Base-by-base conservation (phyloP, 306 rosid species). In the Gastrolobium bilobum region DNA sequence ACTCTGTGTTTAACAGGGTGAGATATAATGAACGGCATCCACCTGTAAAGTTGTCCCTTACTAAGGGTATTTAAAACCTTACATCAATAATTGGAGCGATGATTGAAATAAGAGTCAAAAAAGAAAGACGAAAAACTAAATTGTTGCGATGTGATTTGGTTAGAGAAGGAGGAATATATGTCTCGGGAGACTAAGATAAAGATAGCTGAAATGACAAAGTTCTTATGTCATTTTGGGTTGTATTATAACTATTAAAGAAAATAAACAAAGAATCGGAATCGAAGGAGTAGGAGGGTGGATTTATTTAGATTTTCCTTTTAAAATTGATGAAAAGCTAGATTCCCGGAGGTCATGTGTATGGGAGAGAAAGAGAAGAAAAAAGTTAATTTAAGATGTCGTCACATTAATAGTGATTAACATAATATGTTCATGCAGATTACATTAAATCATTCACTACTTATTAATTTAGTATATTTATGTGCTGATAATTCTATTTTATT, bases 21-120 rank as follows among this genome's bases (percentile, higher is more conserved):
- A 39, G 77, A 47, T 8, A 58, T 35, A 15, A 59, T 6, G 67
- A 64, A 56, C 42, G 39, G 68, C 43, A 35, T 42, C 35, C 68
- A 54, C 64, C 60, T 69, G 79, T 74, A 82, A 77, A 71, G 59
- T 72, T 71, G 79, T 76, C 84, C 77, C 59, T 72, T 72, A 26
- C 46, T 30, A 29, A 9, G 44, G 71, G 68, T 66, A 20, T 68
- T 82, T 30, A 57, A 67, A 83, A 77, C 84, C 73, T 77, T 63
- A 15, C 63, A 73, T 29, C 56, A 83, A 86, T 81, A 69, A 86
- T 85, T 85, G 89, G 39, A 64, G 77, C 43, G 14, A 66, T 71
- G 48, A 78, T 78, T 63, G 47, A 57, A 29, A 43, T 65, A 56
- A 59, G 38, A 73, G 86, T 83, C 68, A 64, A 80, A 80, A 77